Evolutionary conservation across 2,329 filamentous ascomycete species (phyloP), one percentile per base, ranked within the genome.

Genomic region (Monilinia vaccinii-corymbosi): DNA sequence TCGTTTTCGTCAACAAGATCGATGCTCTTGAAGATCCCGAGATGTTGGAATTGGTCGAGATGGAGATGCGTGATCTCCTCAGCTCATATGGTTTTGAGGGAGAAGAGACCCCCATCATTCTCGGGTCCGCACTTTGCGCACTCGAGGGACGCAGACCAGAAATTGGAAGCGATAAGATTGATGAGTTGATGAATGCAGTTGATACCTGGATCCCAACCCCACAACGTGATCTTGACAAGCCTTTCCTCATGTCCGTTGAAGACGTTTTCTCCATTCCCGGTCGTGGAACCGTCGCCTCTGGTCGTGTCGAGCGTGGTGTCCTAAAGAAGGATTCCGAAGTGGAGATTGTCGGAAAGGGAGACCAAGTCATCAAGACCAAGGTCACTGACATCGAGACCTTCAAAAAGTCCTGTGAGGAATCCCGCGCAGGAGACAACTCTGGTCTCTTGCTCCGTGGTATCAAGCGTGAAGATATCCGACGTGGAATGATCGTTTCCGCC

Each of bases 301-400:
- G 94, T 67, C 92, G 94, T 83, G 94, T 99, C 63, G 92, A 97
- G 85, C 93, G 94, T 74, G 94, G 94, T 79, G 76, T 84, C 61
- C 79, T 99, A 72, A 97, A 96, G 89, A 90, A 85, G 77, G 94
- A 99, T 75, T 82, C 86, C 65, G 94, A 99, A 73, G 85, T 99
- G 67, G 94, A 99, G 81, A 84, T 99, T 66, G 83, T 99, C 63
- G 94, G 94, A 74, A 96, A 94, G 81, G 85, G 87, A 68, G 76
- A 78, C 60, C 82, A 85, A 49, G 78, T 90, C 67, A 89, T 97
- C 81, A 97, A 95, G 86, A 97, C 94, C 76, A 97, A 97, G 83
- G 93, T 99, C 67, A 99, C 94, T 72, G 95, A 99, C 73, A 97
- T 99, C 69, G 94, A 99, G 82, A 99, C 93, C 67, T 99, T 99